A percentile compares a stretch with the other conserved stretches of the same genome.
phyloP scores from a whole-genome alignment of 345 rosid species.

The Combretum micranthum region DNA sequence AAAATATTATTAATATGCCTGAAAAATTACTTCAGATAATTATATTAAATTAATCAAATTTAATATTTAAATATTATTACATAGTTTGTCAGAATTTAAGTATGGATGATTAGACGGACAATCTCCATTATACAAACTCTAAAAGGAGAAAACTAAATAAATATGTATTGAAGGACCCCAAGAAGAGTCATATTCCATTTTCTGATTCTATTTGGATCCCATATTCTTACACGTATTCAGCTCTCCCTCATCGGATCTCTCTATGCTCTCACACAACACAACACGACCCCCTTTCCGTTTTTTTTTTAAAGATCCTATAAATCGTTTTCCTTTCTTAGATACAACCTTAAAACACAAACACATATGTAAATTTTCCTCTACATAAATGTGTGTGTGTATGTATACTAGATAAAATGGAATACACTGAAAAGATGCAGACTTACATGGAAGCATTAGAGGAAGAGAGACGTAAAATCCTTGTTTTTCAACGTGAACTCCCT shows the following conservation, averaged over 20 bases:
- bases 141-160: no score
- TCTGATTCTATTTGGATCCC: slow-evolving; percentile 73
- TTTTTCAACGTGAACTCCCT: slow-evolving; percentile 92
- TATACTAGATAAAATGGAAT: slow-evolving; percentile 28
- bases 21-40: no score
- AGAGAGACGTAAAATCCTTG: slow-evolving; percentile 84
- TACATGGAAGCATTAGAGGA: slow-evolving; percentile 74
- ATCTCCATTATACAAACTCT: no score
- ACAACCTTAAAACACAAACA: no score
- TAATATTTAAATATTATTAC: no score
- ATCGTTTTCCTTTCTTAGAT: not conserved
- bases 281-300: slow-evolving; percentile 4
- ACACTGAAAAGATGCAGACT: slow-evolving; percentile 40
- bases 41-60: no score
- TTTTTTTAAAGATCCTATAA: not conserved
- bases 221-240: slow-evolving; percentile 20
- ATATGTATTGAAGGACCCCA: not conserved
- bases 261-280: slow-evolving; percentile 26
- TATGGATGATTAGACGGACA: no score
- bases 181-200: slow-evolving; percentile 42
- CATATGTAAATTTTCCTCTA: no score
- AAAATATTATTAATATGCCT: no score
- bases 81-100: no score
- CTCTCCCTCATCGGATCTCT: slow-evolving; percentile 28
- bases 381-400: no score